These are phyloP conservation scores for Pythium brachiatum DNA, from an alignment of 352 stramenopile genomes.

Conservation along the genomic window DNA sequence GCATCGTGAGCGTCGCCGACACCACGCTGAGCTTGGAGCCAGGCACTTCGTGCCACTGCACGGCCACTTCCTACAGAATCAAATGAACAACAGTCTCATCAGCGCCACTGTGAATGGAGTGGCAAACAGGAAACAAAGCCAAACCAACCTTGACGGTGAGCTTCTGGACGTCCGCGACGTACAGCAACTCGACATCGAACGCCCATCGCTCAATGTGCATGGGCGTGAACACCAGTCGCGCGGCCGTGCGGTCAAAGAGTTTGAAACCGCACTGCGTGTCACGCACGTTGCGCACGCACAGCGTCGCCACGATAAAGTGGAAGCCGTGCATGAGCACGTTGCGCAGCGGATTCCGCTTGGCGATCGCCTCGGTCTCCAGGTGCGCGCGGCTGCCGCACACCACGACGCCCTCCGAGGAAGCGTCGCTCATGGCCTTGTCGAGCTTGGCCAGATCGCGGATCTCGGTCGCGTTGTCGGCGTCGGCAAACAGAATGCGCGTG, in stretches of 20 bases:
- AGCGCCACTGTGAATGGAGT: background rate
- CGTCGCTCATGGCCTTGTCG: constrained; percentile 50
- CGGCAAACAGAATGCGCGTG: constrained; percentile 84
- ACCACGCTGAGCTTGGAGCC: constrained; percentile 90
- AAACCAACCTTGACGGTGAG: constrained; percentile 56
- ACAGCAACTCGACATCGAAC: constrained; percentile 94
- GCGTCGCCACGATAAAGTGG: constrained; percentile 86
- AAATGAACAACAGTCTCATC: background rate
- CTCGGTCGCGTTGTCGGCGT: constrained; percentile 92
- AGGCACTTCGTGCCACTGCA: constrained; percentile 91
- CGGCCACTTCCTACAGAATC: constrained; percentile 79
- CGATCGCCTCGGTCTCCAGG: constrained; percentile 82
- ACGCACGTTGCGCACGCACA: constrained; percentile 84
- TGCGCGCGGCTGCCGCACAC: constrained; percentile 90
- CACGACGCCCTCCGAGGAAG: constrained; percentile 50
- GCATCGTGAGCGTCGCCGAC: constrained; percentile 87
- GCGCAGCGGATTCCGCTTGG: constrained; percentile 79
- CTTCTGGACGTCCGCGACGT: constrained; percentile 61
- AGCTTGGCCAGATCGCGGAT: constrained; percentile 88
- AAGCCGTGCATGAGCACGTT: constrained; percentile 94
- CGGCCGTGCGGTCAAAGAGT: constrained; percentile 87
- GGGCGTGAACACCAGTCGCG: constrained; percentile 82
- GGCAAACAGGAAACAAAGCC: too few relatives aligned
- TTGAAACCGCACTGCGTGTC: constrained; percentile 96
- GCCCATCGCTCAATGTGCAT: constrained; percentile 94